phyloP scores from a whole-genome alignment of 2,329 filamentous ascomycete genomes.

The Nigrospora osmanthi region DNA sequence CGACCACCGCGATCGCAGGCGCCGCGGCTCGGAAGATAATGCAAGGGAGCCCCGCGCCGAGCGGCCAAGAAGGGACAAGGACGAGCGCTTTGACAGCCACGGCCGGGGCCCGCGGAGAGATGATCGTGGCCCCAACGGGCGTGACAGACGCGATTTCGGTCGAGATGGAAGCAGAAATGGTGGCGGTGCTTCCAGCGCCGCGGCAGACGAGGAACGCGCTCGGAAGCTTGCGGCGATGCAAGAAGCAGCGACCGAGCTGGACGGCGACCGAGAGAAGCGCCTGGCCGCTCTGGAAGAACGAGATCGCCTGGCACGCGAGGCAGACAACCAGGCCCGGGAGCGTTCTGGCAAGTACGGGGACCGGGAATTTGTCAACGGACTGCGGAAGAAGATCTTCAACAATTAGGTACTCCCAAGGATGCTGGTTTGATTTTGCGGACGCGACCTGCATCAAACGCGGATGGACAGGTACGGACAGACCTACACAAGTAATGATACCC shows the following conservation, averaged over 20 bases:
- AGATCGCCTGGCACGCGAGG: slow-evolving; percentile 56
- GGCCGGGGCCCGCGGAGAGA: neutral
- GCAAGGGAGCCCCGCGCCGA: slow-evolving; percentile 8
- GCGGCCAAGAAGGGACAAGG: slow-evolving; percentile 5
- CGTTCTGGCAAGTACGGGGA: slow-evolving; percentile 54
- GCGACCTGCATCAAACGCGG: too few relatives aligned
- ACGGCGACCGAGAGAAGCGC: slow-evolving; percentile 60
- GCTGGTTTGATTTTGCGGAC: too few relatives aligned
- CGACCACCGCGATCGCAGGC: slow-evolving; percentile 4
- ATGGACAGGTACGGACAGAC: too few relatives aligned
- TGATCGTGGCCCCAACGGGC: neutral
- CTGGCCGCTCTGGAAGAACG: slow-evolving; percentile 58
- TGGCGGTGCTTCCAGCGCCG: slow-evolving; percentile 18
- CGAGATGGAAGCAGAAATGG: neutral
- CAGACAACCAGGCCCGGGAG: slow-evolving; percentile 56
- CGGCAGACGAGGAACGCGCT: slow-evolving; percentile 44
- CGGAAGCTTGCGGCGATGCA: slow-evolving; percentile 68
- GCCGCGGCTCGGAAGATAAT: slow-evolving; percentile 13
- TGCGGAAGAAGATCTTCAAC: slow-evolving; percentile 46
- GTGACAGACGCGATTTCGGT: slow-evolving; percentile 1
- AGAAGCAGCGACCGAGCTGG: slow-evolving; percentile 59
- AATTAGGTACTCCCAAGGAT: too few relatives aligned
- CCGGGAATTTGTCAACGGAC: slow-evolving; percentile 53
- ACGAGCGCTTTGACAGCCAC: slow-evolving; percentile 1
- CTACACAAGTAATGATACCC: too few relatives aligned